Conservation (phyloP, 495 filamentous ascomycete genomes). For the Aspergillus asperescens region DNA sequence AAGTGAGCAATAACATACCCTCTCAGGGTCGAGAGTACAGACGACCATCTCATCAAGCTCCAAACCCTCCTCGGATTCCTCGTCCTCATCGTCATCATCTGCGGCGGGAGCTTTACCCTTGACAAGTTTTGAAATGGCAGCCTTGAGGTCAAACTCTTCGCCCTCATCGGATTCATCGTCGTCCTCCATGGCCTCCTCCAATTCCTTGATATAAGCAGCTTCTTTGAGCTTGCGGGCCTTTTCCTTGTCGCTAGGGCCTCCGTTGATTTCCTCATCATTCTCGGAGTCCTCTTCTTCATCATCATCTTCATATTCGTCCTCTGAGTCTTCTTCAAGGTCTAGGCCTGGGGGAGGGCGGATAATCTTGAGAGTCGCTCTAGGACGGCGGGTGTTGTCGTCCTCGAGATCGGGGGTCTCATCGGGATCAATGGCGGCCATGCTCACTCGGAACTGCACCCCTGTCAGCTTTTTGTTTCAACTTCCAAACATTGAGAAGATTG, state of each 20-base stretch:
- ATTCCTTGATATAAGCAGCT: conserved; percentile 62
- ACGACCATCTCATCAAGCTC: conserved; percentile 82
- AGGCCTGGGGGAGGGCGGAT: conserved; percentile 59
- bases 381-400: conserved; percentile 53
- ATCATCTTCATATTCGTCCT: conserved; percentile 60
- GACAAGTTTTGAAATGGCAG: conserved; percentile 56
- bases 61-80: conserved; percentile 58
- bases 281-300: conserved; percentile 61
- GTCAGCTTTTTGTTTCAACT: neutral
- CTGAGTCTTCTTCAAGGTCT: conserved; percentile 48
- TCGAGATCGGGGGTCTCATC: conserved; percentile 64
- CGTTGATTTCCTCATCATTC: conserved; percentile 70
- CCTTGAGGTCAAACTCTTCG: conserved; percentile 52
- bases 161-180: conserved; percentile 56
- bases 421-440: conserved; percentile 97
- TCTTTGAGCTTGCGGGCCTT: conserved; percentile 79
- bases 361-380: conserved; percentile 84
- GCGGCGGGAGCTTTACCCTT: conserved; percentile 80
- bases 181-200: conserved; percentile 55
- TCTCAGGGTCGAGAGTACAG: conserved; percentile 87
- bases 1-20: conserved; percentile 41
- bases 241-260: conserved; percentile 80
- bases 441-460: conserved; percentile 73
- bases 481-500: neutral
- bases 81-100: conserved; percentile 60